Conservation (phyloP, 2,329 filamentous ascomycete genomes). For the Cordyceps militaris region DNA sequence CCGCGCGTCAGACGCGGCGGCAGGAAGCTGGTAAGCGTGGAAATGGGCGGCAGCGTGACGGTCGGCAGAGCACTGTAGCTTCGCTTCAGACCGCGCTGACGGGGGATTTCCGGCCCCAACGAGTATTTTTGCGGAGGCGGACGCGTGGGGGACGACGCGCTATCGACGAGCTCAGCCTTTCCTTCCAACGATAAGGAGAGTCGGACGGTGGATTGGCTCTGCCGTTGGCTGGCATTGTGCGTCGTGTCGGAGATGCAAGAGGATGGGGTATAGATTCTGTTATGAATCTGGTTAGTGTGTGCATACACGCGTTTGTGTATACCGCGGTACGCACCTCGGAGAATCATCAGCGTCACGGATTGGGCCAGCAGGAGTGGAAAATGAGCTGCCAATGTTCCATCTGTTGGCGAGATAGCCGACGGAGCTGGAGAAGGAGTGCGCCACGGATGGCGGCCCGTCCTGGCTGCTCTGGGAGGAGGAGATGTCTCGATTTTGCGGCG, state of each 20-base stretch:
- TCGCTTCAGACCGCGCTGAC: conserved; percentile 52
- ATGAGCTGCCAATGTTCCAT: conserved; percentile 47
- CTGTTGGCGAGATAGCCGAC: conserved; percentile 49
- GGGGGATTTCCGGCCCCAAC: conserved; percentile 40
- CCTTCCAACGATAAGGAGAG: conserved; percentile 82
- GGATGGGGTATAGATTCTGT: conserved; percentile 38
- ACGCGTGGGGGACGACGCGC: conserved; percentile 50
- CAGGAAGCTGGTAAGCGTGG: conserved; percentile 43
- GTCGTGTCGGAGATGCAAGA: conserved; percentile 36
- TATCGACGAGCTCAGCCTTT: conserved; percentile 69
- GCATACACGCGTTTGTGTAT: not conserved
- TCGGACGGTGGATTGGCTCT: conserved; percentile 52
- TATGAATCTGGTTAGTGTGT: not conserved
- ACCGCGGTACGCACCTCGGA: conserved; percentile 33
- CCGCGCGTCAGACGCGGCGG: conserved; percentile 55
- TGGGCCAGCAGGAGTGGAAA: conserved; percentile 41
- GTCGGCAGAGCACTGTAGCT: conserved; percentile 62
- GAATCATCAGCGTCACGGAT: conserved; percentile 35
- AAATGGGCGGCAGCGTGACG: conserved; percentile 51
- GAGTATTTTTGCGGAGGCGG: conserved; percentile 52
- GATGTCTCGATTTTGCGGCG: conserved; percentile 21
- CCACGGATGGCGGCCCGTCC: conserved; percentile 23
- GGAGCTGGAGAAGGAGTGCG: conserved; percentile 36
- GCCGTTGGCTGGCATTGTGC: conserved; percentile 25
- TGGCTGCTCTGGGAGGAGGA: conserved; percentile 24